These are phyloP conservation scores for Mycena olivaceomarginata DNA, from an alignment of 768 basidiomycete genomes.

Conservation along the genomic window DNA sequence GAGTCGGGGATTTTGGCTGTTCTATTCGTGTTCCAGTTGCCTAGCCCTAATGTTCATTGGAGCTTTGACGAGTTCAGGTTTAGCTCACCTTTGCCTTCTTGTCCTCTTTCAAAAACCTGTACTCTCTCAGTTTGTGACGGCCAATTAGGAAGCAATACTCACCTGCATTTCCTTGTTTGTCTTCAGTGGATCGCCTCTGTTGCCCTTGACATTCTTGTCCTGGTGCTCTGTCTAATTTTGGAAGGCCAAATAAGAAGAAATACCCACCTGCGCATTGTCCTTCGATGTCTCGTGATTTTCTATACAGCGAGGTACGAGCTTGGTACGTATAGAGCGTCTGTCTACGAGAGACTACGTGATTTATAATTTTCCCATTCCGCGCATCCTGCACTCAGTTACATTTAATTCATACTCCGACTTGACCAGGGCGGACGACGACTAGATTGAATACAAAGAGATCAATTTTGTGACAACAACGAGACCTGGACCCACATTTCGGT, in stretches of 20 bases:
- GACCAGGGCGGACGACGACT: too few relatives aligned
- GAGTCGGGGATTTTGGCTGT: not conserved
- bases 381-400: constrained; percentile 1
- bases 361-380: not conserved
- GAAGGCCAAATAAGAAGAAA: not conserved
- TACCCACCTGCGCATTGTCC: not conserved
- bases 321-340: too few relatives aligned
- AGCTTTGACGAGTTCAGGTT: not conserved
- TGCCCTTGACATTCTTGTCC: not conserved
- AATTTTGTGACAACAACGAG: too few relatives aligned
- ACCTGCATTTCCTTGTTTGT: not conserved
- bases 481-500: too few relatives aligned
- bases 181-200: not conserved
- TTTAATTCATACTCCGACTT: not conserved
- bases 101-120: not conserved
- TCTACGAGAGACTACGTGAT: too few relatives aligned
- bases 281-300: not conserved
- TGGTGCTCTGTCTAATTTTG: not conserved
- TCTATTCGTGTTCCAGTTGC: not conserved
- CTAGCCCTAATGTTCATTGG: not conserved
- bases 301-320: too few relatives aligned
- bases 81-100: not conserved
- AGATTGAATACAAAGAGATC: too few relatives aligned
- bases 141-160: not conserved
- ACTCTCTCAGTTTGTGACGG: not conserved